Evolutionary conservation across 2,329 filamentous ascomycete genomes (phyloP), one percentile per base, ranked within the genome.

Genomic region (Chaetomium sp.): DNA sequence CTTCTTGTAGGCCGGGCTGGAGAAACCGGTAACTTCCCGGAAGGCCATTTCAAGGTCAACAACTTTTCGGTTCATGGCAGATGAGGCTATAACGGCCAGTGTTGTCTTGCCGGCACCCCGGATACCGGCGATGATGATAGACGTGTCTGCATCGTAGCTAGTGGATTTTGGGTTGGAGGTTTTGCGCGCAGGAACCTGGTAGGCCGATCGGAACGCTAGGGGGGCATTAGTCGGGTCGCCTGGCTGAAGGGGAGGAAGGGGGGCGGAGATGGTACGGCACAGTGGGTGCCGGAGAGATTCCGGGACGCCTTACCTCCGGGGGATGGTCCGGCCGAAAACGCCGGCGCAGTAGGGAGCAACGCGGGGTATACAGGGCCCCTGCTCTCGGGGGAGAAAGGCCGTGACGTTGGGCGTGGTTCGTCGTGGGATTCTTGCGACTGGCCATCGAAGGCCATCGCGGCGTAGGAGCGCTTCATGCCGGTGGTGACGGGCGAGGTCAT

Each of bases 91-190:
- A 56, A 93, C 85, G 16, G 88, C 90, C 12, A 93, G 79, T 1
- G 89, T 92, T 1, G 89, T 90, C 75, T 93, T 93, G 19, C 90
- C 90, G 5, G 88, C 86, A 12, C 90, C 90, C 16, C 89, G 86
- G 63, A 92, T 87, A 2, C 90, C 90, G 25, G 90, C 83, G 21
- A 93, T 80, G 7, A 93, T 84, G 62, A 93, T 86, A 1, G 90
- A 92, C 1, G 88, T 87, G 78, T 90, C 83, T 10, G 81, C 75
- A 9, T 80, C 77, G 71, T 90, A 90, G 55, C 68, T 73, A 50
- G 70, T 72, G 66, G 69, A 71, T 65, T 58, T 65, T 68, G 53
- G 68, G 69, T 7, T 53, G 25, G 65, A 63, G 29, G 57, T 31
- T 13, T 19, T 63, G 31, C 50, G 64, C 7, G 57, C 60, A 23